Conservation (phyloP, 495 filamentous ascomycete species). For the Clavariopsis aquatica region DNA sequence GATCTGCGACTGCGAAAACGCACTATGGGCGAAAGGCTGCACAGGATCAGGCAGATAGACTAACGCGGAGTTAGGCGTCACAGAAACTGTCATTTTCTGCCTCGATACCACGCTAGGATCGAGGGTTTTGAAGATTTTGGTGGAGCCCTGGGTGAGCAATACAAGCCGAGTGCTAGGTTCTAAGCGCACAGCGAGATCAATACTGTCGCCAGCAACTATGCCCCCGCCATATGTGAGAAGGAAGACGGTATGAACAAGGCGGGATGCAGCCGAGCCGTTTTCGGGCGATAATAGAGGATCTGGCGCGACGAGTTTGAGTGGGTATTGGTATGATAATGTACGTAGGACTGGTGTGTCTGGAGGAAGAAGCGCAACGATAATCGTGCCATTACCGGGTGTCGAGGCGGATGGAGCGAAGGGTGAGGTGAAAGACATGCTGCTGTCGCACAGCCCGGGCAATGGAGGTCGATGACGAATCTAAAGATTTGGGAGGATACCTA, state of each 20-base stretch:
- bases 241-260: conserved; percentile 69
- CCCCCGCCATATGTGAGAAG: conserved; percentile 94
- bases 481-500: too few species aligned
- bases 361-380: conserved; percentile 72
- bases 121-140: conserved; percentile 87
- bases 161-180: conserved; percentile 67
- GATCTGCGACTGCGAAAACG: conserved; percentile 78
- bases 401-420: conserved; percentile 72
- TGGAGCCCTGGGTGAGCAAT: conserved; percentile 90
- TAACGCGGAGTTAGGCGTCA: conserved; percentile 66
- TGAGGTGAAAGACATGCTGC: conserved; percentile 42
- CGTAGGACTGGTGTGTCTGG: conserved; percentile 70
- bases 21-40: conserved; percentile 78
- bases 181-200: conserved; percentile 70
- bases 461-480: too few species aligned
- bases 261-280: conserved; percentile 46
- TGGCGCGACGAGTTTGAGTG: conserved; percentile 84
- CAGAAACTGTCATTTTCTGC: conserved; percentile 65
- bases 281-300: conserved; percentile 49
- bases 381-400: conserved; percentile 72
- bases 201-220: conserved; percentile 79
- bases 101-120: conserved; percentile 59
- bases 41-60: conserved; percentile 93
- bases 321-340: conserved; percentile 83
- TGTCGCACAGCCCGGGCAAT: background rate